Evolutionary conservation across 768 basidiomycete species (phyloP), one percentile per base, ranked within the genome.

Genomic region (Gloeopeniophorella convolvens): DNA sequence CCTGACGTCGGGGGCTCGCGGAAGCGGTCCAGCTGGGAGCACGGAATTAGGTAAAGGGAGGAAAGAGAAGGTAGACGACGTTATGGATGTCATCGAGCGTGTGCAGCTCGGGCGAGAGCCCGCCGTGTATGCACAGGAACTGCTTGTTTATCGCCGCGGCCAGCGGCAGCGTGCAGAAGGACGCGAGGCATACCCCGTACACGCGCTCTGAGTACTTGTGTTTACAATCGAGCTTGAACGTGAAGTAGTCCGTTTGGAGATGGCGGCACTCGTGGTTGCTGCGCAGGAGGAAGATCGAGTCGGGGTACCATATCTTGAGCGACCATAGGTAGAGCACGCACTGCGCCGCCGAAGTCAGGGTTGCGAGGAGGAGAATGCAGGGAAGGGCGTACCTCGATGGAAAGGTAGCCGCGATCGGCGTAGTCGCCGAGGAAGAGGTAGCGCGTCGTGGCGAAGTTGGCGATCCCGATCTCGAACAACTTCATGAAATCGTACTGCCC

Each of bases 71-170:
- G 33, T 10, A 9, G 95, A 36, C 92, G 81, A 94, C 92, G 33
- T 72, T 72, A 46, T 92, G 83, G 36, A 98, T 80, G 65, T 97
- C 94, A 62, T 99, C 93, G 35, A 97, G 77, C 3, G 94, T 96
- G 59, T 90, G 83, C 28, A 97, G 69, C 65, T 97, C 94, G 0
- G 95, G 95, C 0, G 89, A 93, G 11, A 99, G 95, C 13, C 96
- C 96, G 23, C 96, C 96, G 54, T 99, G 96, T 55, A 98, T 94
- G 69, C 95, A 99, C 35, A 98, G 72, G 68, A 99, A 99, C 68
- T 98, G 96, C 66, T 97, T 97, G 74, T 99, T 99, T 94, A 98
- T 97, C 62, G 98, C 69, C 27, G 96, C 95, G 1, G 94, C 95
- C 8, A 97, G 77, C 2, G 95, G 94, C 1, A 99, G 77, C 0